Base-by-base conservation (phyloP, 164 flowering plant species). In the Litsea cubeba region DNA sequence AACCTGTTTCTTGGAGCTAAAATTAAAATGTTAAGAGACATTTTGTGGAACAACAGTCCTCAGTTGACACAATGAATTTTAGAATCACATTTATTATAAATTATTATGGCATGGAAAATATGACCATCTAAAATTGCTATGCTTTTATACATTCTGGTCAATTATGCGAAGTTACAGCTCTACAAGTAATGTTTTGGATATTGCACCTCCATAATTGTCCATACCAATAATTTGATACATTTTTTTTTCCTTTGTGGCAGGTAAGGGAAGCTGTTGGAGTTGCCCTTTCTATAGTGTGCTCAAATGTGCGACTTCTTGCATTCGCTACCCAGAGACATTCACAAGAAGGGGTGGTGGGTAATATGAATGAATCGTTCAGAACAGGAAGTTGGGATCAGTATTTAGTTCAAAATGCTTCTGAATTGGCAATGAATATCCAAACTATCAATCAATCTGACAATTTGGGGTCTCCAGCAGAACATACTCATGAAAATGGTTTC, bases 191-290 rank as follows among this genome's bases (percentile, higher is more conserved):
- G 46, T 54, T 54, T 54, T 54, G 60, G 17, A 15, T 54, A 54
- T 54, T 3, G 60, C n/a, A 54, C 3, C 7, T 20, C 60, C 60
- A 54, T 54, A 18, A 54, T 54, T 54, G 60, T 17, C 32, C 32
- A 40, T 20, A 40, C 40, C 15, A 35, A 40, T 68, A 68, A 35
- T 18, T 40, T 46, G 54, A 40, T 68, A 23, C 20, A 46, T 46
- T 7, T 40, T 40, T 35, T 40, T 35, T 40, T 40, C 17, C 49
- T 15, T 50, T 71, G 79, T 64, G 50, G 70, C 85, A 95, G 98
- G 97, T 95, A 49, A 87, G 99, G 81, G 98, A 95, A 87, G 89
- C 95, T 70, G 86, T 93, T 75, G 99, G 97, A 62, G 89, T 95
- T 51, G 82, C 90, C 62, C 96, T 95, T 72, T 92, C 97, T 74